A percentile compares a stretch with the other conserved stretches of the same genome.
Evolutionary conservation across 208 protist genomes (phyloP).

Genomic region (Strigomonas galati): DNA sequence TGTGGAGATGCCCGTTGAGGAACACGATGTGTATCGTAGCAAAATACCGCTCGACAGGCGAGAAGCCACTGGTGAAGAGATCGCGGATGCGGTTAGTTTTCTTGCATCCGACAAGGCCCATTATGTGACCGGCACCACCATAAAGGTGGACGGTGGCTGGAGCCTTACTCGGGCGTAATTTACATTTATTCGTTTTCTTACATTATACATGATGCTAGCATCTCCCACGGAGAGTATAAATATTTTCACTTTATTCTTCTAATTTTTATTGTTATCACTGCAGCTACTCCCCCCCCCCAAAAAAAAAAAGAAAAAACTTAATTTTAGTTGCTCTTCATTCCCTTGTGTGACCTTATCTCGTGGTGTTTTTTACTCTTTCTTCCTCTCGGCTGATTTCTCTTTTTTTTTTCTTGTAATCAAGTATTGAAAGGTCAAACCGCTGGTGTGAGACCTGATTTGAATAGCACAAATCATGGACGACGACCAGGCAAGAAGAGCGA

Average conservation of each 20-base stretch:
- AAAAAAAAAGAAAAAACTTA: too few species aligned
- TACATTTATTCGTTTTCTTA: too few species aligned
- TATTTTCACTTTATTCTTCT: background rate
- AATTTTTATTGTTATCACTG: background rate
- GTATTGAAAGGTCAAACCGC: too few species aligned
- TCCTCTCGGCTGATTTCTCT: background rate
- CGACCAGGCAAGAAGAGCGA: background rate
- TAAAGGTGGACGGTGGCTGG: constrained; percentile 74
- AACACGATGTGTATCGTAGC: constrained; percentile 32
- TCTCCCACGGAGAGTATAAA: background rate
- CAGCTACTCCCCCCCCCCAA: background rate
- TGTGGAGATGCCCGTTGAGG: constrained; percentile 29
- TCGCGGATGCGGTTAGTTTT: constrained; percentile 57
- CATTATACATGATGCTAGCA: background rate
- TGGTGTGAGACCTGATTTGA: too few species aligned
- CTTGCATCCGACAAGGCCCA: constrained; percentile 49
- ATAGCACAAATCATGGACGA: too few species aligned
- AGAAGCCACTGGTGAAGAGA: constrained; percentile 46
- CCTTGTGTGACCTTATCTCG: background rate
- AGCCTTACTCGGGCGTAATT: constrained; percentile 52
- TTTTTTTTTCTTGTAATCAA: background rate
- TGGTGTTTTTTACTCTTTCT: constrained; percentile 1
- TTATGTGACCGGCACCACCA: constrained; percentile 61
- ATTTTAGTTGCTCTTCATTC: too few species aligned
- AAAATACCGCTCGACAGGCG: constrained; percentile 63